Evolutionary conservation across 2,329 filamentous ascomycete species (phyloP).

Genomic region (Xylaria sp.): DNA sequence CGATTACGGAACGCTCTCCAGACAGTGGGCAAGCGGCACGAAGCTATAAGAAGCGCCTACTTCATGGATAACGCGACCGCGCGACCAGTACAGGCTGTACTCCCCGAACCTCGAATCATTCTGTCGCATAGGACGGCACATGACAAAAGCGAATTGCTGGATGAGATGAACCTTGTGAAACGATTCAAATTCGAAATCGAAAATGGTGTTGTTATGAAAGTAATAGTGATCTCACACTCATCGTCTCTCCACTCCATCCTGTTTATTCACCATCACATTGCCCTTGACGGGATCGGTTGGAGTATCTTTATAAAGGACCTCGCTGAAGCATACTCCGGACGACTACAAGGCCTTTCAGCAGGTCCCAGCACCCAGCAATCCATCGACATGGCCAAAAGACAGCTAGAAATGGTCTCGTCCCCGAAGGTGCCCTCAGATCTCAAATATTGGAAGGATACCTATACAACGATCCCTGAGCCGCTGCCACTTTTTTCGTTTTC

Average conservation of each 20-base stretch:
- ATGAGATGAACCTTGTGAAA: neutral
- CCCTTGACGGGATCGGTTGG: slow-evolving; percentile 19
- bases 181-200: slow-evolving; percentile 19
- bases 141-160: neutral
- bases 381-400: slow-evolving; percentile 20
- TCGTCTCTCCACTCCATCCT: neutral
- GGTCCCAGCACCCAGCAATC: neutral
- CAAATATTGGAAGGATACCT: neutral
- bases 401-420: neutral
- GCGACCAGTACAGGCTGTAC: slow-evolving; percentile 13
- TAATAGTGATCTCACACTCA: neutral
- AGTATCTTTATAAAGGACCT: neutral
- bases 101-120: neutral
- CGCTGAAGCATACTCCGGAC: neutral
- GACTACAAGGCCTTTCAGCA: neutral
- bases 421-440: neutral
- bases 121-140: neutral
- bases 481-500: slow-evolving; percentile 22
- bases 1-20: neutral
- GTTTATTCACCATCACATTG: slow-evolving; percentile 27
- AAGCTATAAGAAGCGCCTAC: slow-evolving; percentile 16
- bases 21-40: slow-evolving; percentile 2
- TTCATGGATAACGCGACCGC: neutral
- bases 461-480: neutral
- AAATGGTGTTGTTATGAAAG: slow-evolving; percentile 3